Base-by-base conservation (phyloP, 306 rosid genomes). In the Arachis stenosperma region DNA sequence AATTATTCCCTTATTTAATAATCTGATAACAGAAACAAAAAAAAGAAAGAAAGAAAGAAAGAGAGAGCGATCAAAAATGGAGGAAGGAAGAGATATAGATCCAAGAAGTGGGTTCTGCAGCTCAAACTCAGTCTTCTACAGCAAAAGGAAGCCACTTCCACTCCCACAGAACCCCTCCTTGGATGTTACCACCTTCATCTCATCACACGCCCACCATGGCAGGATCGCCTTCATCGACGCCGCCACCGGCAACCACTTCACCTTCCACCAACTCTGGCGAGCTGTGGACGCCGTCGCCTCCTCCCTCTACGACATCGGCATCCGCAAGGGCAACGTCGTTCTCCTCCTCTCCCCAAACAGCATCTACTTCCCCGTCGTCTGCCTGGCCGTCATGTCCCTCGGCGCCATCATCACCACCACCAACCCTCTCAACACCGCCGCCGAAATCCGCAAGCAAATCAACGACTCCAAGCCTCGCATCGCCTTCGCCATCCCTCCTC, bases 321-420 rank as follows among this genome's bases (percentile, higher is more conserved):
- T 94, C 46, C 42, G 84, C 5, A 91, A 94, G 43, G 98, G 97
- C 52, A 82, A 88, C 59, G 97, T 88, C 65, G 43, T 94, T 76
- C 94, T 91, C 70, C 74, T 94, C 12, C 86, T 94, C 54, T 91
- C 98, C 55, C 98, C 96, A 0, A 91, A 91, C 78, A 88, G 97
- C 50, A 88, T 94, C 56, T 74, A 66, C 82, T 91, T 91, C 71
- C 97, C 98, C 6, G 78, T 94, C 0, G 87, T 94, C 4, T 91
- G 97, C 81, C 90, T 91, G 33, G 89, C 95, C 76, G 84, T 84
- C 57, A 91, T 94, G 90, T 89, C 95, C 78, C 84, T 91, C n/a
- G 98, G 98, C 13, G 97, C 94, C 60, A 33, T 94, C 61, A 84
- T 94, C 69, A 91, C 97, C 80, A 89, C 98, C 79, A 89, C 96